Evolutionary conservation across 164 flowering plant genomes (phyloP).

Genomic region (Vitis vinifera): DNA sequence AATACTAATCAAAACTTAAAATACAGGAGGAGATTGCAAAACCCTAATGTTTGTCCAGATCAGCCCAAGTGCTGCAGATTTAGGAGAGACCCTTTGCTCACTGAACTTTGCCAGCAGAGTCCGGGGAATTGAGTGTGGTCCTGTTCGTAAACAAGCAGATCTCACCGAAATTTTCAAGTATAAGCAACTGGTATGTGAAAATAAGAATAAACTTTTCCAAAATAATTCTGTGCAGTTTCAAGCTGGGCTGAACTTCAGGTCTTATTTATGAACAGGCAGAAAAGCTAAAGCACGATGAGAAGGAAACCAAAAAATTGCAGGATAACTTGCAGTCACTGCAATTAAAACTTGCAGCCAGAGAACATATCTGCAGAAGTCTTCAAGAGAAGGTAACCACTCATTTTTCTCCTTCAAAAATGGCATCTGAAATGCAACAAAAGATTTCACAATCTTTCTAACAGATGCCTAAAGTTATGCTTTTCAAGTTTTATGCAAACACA

Average conservation of each 20-base stretch:
- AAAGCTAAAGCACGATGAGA: slow-evolving; percentile 81
- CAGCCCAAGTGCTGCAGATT: slow-evolving; percentile 69
- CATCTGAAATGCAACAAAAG: too few species aligned
- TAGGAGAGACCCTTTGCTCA: slow-evolving; percentile 87
- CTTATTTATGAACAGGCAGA: slow-evolving; percentile 57
- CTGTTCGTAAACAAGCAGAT: slow-evolving; percentile 84
- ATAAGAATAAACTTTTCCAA: neutral
- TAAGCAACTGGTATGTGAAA: slow-evolving; percentile 72
- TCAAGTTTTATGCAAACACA: neutral
- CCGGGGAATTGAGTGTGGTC: slow-evolving; percentile 78
- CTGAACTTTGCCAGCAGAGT: slow-evolving; percentile 87
- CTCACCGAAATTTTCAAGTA: slow-evolving; percentile 61
- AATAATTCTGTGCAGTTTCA: neutral
- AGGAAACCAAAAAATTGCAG: slow-evolving; percentile 75
- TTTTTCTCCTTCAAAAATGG: neutral
- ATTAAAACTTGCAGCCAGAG: slow-evolving; percentile 68
- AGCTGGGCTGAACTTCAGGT: neutral
- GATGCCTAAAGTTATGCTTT: too few species aligned
- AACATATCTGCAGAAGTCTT: slow-evolving; percentile 65
- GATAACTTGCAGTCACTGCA: slow-evolving; percentile 77
- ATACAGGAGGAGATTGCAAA: slow-evolving; percentile 92
- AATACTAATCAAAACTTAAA: slow-evolving; percentile 5
- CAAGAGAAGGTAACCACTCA: slow-evolving; percentile 72
- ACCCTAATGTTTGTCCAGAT: slow-evolving; percentile 92
- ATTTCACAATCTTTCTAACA: too few species aligned